These are phyloP conservation scores for Cercospora beticola DNA, from an alignment of 2,329 filamentous ascomycete species.

Conservation along the genomic window DNA sequence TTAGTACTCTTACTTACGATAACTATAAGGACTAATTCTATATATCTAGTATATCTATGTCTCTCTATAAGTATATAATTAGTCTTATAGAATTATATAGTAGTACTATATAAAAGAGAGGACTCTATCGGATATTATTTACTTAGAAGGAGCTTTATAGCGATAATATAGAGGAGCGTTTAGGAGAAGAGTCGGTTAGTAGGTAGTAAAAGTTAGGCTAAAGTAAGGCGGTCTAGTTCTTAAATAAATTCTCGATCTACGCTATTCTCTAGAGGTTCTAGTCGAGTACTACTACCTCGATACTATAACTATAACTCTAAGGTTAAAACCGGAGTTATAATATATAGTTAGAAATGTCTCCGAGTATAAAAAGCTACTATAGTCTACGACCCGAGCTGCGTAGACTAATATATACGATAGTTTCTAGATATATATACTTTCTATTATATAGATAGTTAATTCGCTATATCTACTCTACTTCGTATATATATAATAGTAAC, in stretches of 20 bases:
- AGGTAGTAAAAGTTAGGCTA: too few species aligned
- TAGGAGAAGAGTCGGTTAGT: too few species aligned
- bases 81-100: not conserved
- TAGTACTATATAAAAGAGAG: not conserved
- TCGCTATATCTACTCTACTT: not conserved
- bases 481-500: not conserved
- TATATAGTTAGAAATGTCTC: not conserved
- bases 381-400: not conserved
- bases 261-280: not conserved
- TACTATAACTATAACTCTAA: not conserved
- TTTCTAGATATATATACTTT: not conserved
- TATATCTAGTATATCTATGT: not conserved
- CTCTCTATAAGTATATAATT: not conserved
- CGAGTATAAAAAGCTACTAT: not conserved
- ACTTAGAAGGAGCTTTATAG: too few species aligned
- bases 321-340: not conserved
- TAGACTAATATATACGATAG: not conserved
- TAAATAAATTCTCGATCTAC: not conserved
- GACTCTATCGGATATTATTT: not conserved
- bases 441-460: not conserved
- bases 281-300: not conserved
- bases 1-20: not conserved
- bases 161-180: too few species aligned
- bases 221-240: too few species aligned
- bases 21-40: not conserved